Base-by-base conservation (phyloP, 768 basidiomycete genomes). In the Coprinopsis marcescibilis region DNA sequence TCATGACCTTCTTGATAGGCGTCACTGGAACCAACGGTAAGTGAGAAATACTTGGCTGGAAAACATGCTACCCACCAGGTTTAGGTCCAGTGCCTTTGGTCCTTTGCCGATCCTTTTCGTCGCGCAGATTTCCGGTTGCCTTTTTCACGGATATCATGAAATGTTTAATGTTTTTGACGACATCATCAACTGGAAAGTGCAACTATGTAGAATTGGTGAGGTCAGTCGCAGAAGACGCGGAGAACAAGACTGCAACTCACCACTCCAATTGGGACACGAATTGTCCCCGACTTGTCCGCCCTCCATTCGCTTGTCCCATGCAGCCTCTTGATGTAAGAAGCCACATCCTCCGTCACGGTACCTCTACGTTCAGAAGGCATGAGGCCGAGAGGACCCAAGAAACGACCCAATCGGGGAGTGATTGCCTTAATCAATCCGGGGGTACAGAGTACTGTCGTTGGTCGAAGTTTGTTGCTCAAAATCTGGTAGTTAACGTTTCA, bases 351-450 rank as follows among this genome's bases (percentile, higher is more conserved):
- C 1, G 90, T 89, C 15, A 98, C 95, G 1, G 94, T 94, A 3
- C 96, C 96, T 48, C 93, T 77, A 62, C 93, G 83, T 52, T 86
- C 89, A 5, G 89, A 87, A 10, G 96, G 96, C 94, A 99, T 96
- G 36, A 98, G 68, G 46, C 95, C 95, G 43, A 89, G 80, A 33
- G 92, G 94, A 56, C 95, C 81, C 66, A 66, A 88, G 70, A 64
- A 85, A 67, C 68, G 89, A 68, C 63, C 93, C 2, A 98, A 75
- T 57, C 78, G 83, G 3, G 86, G 81, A 11, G 85, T 83, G 51
- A 98, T 89, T 25, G 81, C 66, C 36, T 80, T 77, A 45, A 92
- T 78, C 57, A 95, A 80, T 12, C 79, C 75, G 2, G 89, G 81
- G 0, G 89, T 89, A 44, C 85, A 88, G 21, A 98, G 75, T 55